Conservation (phyloP, 805 yeast genomes). For the Groenewaldozyma salmanticensis region DNA sequence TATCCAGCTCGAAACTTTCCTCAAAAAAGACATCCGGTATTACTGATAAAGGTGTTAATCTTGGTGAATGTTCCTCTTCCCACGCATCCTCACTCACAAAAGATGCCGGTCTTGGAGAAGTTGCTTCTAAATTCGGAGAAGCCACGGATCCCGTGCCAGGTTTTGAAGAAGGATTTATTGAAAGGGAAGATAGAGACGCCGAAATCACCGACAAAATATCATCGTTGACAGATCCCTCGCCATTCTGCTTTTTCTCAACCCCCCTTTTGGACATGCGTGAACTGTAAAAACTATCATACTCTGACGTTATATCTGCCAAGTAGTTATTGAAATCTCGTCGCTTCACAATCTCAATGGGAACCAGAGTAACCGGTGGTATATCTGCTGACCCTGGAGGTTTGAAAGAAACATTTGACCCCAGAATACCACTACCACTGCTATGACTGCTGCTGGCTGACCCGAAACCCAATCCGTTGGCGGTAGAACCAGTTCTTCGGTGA, state of each 20-base stretch:
- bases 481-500: not conserved
- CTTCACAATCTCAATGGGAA: conserved; percentile 40
- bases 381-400: conserved; percentile 63
- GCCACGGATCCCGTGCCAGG: not conserved
- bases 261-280: conserved; percentile 6
- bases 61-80: conserved; percentile 7
- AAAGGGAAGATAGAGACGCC: conserved; percentile 4
- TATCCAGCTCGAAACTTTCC: conserved; percentile 68
- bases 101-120: no score
- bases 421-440: conserved; percentile 1
- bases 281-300: conserved; percentile 28
- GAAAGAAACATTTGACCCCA: no score
- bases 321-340: conserved; percentile 37
- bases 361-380: conserved; percentile 70
- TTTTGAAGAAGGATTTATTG: not conserved
- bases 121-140: not conserved
- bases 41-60: conserved; percentile 27
- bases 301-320: conserved; percentile 33
- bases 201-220: conserved; percentile 12
- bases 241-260: conserved; percentile 1
- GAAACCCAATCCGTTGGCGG: not conserved
- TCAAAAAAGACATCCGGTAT: conserved; percentile 67
- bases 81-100: not conserved
- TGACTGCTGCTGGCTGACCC: not conserved
- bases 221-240: conserved; percentile 5